Base-by-base conservation (phyloP, 1,284 basidiomycete species). In the Apiotrichum porosum region DNA sequence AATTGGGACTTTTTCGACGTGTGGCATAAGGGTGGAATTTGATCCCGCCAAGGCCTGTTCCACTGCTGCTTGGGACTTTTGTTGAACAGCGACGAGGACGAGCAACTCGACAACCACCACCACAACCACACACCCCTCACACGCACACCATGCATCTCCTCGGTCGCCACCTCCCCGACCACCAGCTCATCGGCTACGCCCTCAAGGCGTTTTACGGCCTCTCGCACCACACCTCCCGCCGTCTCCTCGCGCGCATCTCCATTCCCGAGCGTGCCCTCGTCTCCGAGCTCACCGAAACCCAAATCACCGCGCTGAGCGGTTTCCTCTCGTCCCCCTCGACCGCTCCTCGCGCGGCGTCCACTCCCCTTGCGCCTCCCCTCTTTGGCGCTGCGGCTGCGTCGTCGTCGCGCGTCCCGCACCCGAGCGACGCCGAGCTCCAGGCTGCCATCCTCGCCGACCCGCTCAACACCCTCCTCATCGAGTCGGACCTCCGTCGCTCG, bases 191-290 rank as follows among this genome's bases (percentile, higher is more conserved):
- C 36, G 66, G 72, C 54, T 75, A 79, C 57, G 78, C 79, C 9
- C 64, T 80, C 31, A 73, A 71, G 6, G 69, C 72, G 32, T 80
- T 79, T 61, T 76, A 78, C 63, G 79, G 79, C 40, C 73, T 80
- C 47, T 72, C 69, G 4, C 71, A 78, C 50, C 52, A 62, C 31
- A 75, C 73, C 10, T 68, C 78, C 2, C 55, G 63, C 3, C 71
- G 72, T 6, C 70, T 79, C 15, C 75, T 78, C 54, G 76, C 77
- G 2, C 69, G 78, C 17, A 71, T 80, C 4, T 71, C 73, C 31
- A 74, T 80, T 51, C 78, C 78, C 63, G 56, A 66, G 60, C 40
- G 70, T 66, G 56, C 73, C 52, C 36, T 72, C 70, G 49, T 71
- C 47, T 40, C 73, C 60, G 47, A 68, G 68, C 34, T 77, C 32